Base-by-base conservation (phyloP, 192 early-diverging fungal species). In the Phlyctochytrium bullatum region DNA sequence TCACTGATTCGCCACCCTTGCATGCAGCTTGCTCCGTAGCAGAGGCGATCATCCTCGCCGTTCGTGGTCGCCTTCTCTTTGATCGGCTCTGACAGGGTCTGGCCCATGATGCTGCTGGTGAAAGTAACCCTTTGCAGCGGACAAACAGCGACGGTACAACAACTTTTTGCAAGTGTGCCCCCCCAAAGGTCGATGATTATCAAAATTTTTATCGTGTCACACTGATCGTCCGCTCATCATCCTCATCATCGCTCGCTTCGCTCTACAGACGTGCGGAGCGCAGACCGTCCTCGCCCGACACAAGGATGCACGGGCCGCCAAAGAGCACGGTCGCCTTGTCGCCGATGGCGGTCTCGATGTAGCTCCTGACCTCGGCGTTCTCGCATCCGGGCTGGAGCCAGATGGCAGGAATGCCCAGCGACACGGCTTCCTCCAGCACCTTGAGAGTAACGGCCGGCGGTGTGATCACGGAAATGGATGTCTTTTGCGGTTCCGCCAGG, bases 1-100 rank as follows among this genome's bases (percentile, higher is more conserved):
- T 89, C 34, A 91, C 95, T 90, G 35, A 92, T 84, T 80, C 96
- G 81, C 96, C 96, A 98, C 60, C 96, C 96, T 82, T 98, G 96
- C 96, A 98, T 98, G 60, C 85, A 87, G 35, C 90, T 93, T 51
- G 92, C 89, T 36, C 90, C 96, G 73, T 89, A 98, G 34, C 86
- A 75, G 65, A 92, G 79, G 56, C 92, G 85, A 50, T 90, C 78
- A 76, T 94, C 93, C 33, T 79, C 73, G 29, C 87, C 93, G 6
- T 61, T 33, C 30, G 87, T 81, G 29, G 92, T 88, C 69, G 91
- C 91, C 81, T 96, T 98, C 31, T 96, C 92, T 27, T 83, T 84
- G 52, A 94, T 86, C 40, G 96, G 96, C 75, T 96, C 93, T 34
- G 92, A 94, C 59, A 98, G 89, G 66, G 92, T 96, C 79, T 98